Conservation (phyloP, 1,284 basidiomycete species). For the Singerocomus rubriflavus region DNA sequence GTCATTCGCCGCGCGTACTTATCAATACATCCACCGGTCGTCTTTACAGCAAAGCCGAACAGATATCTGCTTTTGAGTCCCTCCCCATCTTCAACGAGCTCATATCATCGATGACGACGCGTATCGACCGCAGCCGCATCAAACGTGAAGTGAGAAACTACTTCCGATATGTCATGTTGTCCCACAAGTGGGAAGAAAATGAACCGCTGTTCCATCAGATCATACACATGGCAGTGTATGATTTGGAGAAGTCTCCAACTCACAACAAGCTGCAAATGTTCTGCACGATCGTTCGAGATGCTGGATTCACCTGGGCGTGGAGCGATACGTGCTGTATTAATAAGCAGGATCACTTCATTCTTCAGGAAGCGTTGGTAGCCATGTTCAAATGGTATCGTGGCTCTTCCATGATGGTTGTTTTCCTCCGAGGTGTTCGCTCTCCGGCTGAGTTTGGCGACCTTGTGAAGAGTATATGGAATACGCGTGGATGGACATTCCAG, state of each 20-base stretch:
- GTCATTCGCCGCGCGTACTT: background rate
- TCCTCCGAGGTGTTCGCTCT: background rate
- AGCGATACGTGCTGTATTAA: background rate
- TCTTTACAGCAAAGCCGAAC: conserved; percentile 1
- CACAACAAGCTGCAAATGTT: background rate
- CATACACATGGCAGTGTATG: background rate
- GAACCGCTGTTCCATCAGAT: background rate
- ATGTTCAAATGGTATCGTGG: background rate
- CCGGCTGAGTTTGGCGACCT: too few species aligned
- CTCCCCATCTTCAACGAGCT: background rate
- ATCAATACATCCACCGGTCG: background rate
- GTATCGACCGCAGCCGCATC: background rate
- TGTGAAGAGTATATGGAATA: too few species aligned
- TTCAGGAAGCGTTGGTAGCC: conserved; percentile 1
- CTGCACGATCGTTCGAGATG: background rate
- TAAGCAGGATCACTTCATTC: background rate
- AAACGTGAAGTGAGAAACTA: background rate
- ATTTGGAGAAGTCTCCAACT: background rate
- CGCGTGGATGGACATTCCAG: too few species aligned
- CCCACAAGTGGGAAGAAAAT: background rate
- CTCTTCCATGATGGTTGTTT: background rate
- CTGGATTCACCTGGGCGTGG: background rate
- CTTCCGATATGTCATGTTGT: background rate
- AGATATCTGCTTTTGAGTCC: background rate
- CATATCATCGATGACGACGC: background rate